phyloP scores from a whole-genome alignment of 441 rosid species.

The Populus tomentosa region DNA sequence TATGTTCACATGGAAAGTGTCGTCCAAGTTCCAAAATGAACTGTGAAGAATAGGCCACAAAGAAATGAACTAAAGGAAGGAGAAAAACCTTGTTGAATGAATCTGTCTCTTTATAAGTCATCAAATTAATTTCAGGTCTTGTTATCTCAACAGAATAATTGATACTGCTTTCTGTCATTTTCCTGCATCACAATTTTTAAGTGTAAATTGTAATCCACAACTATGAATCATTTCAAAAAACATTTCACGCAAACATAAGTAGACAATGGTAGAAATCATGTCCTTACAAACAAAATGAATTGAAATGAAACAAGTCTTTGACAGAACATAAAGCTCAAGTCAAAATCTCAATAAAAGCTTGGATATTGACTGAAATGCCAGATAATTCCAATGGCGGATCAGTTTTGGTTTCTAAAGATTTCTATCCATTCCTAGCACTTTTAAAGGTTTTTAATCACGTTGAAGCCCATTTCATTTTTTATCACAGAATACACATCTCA shows the following conservation, averaged over 20 bases:
- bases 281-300: neutral
- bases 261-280: too few relatives aligned
- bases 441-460: neutral
- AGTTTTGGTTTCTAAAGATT: neutral
- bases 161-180: conserved; percentile 31
- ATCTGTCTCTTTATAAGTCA: conserved; percentile 42
- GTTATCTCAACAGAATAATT: conserved; percentile 26
- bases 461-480: neutral
- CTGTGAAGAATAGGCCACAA: neutral
- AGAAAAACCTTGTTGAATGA: conserved; percentile 77
- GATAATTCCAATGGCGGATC: neutral
- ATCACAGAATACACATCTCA: neutral
- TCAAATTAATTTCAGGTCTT: conserved; percentile 21
- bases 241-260: neutral
- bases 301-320: neutral
- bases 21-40: neutral
- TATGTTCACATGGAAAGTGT: neutral
- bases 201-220: conserved; percentile 11
- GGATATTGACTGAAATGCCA: conserved; percentile 3
- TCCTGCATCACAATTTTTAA: conserved; percentile 42
- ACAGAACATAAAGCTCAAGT: neutral
- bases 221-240: conserved; percentile 7
- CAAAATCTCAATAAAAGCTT: neutral
- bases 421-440: neutral
- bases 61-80: conserved; percentile 13